A percentile compares a stretch with the other conserved stretches of the same genome.
These are phyloP conservation scores for Calonectria pteridis DNA, from an alignment of 2,329 filamentous ascomycete genomes.

Conservation along the genomic window DNA sequence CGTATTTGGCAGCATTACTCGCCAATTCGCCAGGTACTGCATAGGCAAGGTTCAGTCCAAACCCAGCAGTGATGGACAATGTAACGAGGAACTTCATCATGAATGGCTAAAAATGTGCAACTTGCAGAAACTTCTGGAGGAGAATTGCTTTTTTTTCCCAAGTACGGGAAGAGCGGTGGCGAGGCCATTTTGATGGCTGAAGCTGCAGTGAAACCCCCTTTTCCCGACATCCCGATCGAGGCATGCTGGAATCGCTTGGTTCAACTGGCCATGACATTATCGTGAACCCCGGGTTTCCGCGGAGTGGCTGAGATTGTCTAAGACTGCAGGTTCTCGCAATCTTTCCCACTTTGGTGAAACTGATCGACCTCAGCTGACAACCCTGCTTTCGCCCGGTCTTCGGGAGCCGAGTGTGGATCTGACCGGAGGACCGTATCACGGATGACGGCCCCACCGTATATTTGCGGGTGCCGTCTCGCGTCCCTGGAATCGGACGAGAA, in stretches of 20 bases:
- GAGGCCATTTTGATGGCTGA: constrained; percentile 33
- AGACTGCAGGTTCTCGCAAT: background rate
- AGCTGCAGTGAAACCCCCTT: constrained; percentile 35
- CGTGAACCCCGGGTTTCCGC: constrained; percentile 5
- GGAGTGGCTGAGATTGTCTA: constrained; percentile 16
- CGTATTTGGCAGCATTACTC: background rate
- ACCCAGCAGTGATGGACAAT: constrained; percentile 33
- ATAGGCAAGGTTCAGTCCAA: constrained; percentile 21
- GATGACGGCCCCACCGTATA: constrained; percentile 5
- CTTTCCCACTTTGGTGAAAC: background rate
- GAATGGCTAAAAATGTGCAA: constrained; percentile 27
- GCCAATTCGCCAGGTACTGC: constrained; percentile 16
- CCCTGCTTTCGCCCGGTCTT: constrained; percentile 8
- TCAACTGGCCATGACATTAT: constrained; percentile 17
- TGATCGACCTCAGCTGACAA: background rate
- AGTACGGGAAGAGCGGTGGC: constrained; percentile 24
- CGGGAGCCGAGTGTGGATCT: constrained; percentile 21
- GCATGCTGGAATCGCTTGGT: constrained; percentile 3
- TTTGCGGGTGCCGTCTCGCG: constrained; percentile 21
- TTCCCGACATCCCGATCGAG: constrained; percentile 4
- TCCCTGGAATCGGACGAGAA: background rate
- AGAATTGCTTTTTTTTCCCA: background rate
- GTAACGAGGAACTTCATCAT: constrained; percentile 34
- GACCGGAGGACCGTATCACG: background rate
- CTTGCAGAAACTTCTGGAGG: constrained; percentile 16